Evolutionary conservation across 352 stramenopile genomes (phyloP), one percentile per base, ranked within the genome.

Genomic region (Phytophthora colocasiae): DNA sequence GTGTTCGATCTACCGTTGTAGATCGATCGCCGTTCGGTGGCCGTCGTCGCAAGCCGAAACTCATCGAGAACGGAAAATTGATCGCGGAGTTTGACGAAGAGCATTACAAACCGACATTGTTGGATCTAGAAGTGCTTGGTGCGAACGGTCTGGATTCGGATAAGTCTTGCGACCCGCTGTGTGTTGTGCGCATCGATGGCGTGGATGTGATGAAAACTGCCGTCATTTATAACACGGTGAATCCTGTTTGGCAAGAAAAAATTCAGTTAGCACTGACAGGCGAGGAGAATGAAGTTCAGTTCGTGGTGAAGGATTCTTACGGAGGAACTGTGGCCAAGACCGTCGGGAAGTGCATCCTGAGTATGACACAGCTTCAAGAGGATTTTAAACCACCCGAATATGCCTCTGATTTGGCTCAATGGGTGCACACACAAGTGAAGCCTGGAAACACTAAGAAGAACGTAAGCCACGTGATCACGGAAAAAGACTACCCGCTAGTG

Each of bases 271-370:
- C 67, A 9, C 43, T 91, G 26, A 82, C 78, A 2, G 80, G 83
- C 6, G 66, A 69, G 0, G 85, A 91, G 53, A 66, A 81, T 11
- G 81, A 88, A 32, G 62, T 96, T 27, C 80, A 90, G 61, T 82
- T 96, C 43, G 84, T 93, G 9, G 88, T 96, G 31, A 93, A 93
- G 62, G 86, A 96, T 55, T 93, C 87, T 32, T 96, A 92, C 54
- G 83, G 85, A 15, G 87, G 86, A 7, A 83, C 86, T 0, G 78
- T 95, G 9, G 88, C 89, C 31, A 88, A 86, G 63, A 93, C 84
- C 12, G 77, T 96, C 27, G 88, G 88, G 36, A 93, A 94, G 63
- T 83, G 79, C 41, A 78, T 87, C 41, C 55, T 96, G 49, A 76
- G 81, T 58, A 90, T 96, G 76, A 57, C 78, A 17, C 79, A 93